Percentiles rank a stretch among this genome's conserved stretches.
Evolutionary conservation across 108 stramenopile genomes (phyloP).

Genomic region (Mayamaea pseudoterrestris): DNA sequence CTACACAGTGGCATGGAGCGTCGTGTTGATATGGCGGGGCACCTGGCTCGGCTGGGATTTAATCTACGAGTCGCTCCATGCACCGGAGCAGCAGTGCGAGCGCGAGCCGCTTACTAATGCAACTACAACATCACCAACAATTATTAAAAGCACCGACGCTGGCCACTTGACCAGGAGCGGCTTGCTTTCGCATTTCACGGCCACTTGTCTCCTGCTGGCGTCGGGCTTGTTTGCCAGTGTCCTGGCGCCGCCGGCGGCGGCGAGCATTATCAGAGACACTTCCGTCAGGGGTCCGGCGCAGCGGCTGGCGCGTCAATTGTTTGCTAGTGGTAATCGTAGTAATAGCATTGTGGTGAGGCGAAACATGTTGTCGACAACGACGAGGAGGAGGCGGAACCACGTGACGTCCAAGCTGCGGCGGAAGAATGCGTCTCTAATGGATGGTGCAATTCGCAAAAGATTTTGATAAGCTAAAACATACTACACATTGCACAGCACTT

Average conservation of each 20-base stretch:
- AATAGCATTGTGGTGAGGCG: neutral
- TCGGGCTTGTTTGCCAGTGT: constrained; percentile 41
- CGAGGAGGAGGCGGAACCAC: too few species aligned
- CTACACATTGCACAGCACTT: too few species aligned
- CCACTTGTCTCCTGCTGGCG: constrained; percentile 20
- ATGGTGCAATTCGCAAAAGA: too few species aligned
- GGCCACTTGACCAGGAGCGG: constrained; percentile 39
- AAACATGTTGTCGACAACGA: neutral
- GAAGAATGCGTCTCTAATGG: too few species aligned
- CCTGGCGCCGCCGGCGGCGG: constrained; percentile 54
- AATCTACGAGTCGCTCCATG: constrained; percentile 1
- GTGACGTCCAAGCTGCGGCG: too few species aligned
- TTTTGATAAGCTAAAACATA: too few species aligned
- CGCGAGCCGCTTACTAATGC: neutral
- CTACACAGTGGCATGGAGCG: constrained; percentile 35
- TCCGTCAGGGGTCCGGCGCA: constrained; percentile 6
- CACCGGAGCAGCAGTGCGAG: neutral
- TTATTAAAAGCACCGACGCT: constrained; percentile 18
- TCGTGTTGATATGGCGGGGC: constrained; percentile 58
- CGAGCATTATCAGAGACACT: constrained; percentile 27
- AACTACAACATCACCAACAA: too few species aligned
- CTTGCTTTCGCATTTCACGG: constrained; percentile 28
- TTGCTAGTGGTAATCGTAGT: neutral
- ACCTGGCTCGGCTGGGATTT: constrained; percentile 55
- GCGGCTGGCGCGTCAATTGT: neutral